A percentile compares a stretch with the other conserved stretches of the same genome.
These are phyloP conservation scores for Salinomyces thailandicus DNA, from an alignment of 2,329 filamentous ascomycete species.

Conservation along the genomic window DNA sequence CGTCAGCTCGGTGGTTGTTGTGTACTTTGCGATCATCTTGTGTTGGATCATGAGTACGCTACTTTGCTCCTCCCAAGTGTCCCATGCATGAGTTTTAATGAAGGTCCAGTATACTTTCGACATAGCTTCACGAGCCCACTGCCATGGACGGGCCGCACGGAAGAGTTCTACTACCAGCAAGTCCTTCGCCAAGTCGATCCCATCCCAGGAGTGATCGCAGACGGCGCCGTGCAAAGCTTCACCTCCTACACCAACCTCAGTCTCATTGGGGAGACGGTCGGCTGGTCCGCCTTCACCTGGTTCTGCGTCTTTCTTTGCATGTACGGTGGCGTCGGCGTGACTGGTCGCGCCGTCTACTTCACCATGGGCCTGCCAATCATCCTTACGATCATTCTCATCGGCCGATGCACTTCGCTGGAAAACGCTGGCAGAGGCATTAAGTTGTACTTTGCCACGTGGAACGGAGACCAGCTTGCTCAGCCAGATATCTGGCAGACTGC, in stretches of 20 bases:
- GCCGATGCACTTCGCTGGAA: constrained; percentile 42
- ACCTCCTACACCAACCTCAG: constrained; percentile 37
- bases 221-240: constrained; percentile 33
- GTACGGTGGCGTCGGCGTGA: constrained; percentile 48
- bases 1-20: constrained; percentile 30
- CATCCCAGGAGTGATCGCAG: constrained; percentile 26
- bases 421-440: constrained; percentile 45
- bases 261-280: constrained; percentile 47
- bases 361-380: constrained; percentile 52
- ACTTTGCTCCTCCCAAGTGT: too few relatives aligned
- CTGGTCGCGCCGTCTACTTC: constrained; percentile 50
- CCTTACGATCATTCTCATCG: constrained; percentile 47
- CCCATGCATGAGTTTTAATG: too few relatives aligned
- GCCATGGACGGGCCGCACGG: constrained; percentile 42
- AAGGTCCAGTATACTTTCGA: constrained; percentile 48
- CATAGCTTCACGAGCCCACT: constrained; percentile 45
- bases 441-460: constrained; percentile 40
- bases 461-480: constrained; percentile 40
- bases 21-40: neutral
- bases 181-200: constrained; percentile 37
- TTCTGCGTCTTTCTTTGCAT: constrained; percentile 51
- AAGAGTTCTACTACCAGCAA: constrained; percentile 44
- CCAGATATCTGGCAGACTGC: constrained; percentile 51
- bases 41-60: too few relatives aligned
- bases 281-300: constrained; percentile 50